These are phyloP conservation scores for Pleurotus djamor DNA, from an alignment of 768 basidiomycete species.

Conservation along the genomic window DNA sequence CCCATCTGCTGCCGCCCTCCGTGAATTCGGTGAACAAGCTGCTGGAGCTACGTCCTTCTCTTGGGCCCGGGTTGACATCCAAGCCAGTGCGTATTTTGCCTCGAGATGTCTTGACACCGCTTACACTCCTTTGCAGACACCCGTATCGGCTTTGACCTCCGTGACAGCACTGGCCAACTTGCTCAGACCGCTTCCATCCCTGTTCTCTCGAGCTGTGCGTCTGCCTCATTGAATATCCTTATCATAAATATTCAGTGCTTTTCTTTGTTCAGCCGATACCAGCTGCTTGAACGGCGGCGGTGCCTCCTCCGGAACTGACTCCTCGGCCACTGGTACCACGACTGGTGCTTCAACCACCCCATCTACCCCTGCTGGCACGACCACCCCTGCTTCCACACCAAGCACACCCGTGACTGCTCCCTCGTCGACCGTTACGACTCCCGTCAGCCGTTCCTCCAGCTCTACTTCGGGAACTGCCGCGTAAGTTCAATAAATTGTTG, in stretches of 20 bases:
- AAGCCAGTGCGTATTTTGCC: constrained; percentile 32
- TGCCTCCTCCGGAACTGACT: constrained; percentile 9
- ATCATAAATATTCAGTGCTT: constrained; percentile 10
- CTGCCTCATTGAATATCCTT: background rate
- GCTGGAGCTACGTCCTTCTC: constrained; percentile 33
- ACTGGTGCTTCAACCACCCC: constrained; percentile 14
- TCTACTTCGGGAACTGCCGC: background rate
- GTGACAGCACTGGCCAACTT: constrained; percentile 53
- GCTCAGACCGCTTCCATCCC: constrained; percentile 53
- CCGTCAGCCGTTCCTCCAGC: too few species aligned
- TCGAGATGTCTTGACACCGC: background rate
- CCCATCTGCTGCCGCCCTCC: constrained; percentile 41
- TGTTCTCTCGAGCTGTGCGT: constrained; percentile 49
- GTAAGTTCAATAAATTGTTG: background rate
- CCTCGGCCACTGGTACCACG: constrained; percentile 14
- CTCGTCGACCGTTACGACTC: background rate
- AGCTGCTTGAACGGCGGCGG: constrained; percentile 24
- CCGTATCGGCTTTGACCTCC: constrained; percentile 53
- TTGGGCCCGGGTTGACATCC: constrained; percentile 50
- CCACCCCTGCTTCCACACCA: constrained; percentile 9
- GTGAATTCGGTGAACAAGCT: constrained; percentile 38
- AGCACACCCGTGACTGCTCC: constrained; percentile 5
- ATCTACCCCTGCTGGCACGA: constrained; percentile 14
- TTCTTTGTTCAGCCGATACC: constrained; percentile 20
- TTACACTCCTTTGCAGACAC: constrained; percentile 33